A percentile compares a stretch with the other conserved stretches of the same genome.
Evolutionary conservation across 345 rosid species (phyloP).

Genomic region (Salix exigua): DNA sequence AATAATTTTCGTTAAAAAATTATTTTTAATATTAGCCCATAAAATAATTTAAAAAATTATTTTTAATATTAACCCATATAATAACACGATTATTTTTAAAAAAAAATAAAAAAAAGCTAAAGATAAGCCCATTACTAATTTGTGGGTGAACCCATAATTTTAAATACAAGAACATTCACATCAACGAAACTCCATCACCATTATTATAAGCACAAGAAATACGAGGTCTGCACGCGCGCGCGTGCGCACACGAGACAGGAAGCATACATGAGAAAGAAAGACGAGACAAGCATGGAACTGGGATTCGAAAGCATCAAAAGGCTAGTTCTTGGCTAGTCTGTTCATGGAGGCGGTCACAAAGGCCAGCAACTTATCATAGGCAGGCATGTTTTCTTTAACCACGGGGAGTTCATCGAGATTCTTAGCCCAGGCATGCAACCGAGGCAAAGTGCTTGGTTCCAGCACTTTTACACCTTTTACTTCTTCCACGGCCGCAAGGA

Average conservation of each 20-base stretch:
- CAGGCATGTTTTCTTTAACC: conserved; percentile 9
- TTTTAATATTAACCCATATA: too few species aligned
- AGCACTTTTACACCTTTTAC: not conserved
- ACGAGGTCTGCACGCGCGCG: not conserved
- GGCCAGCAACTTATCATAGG: not conserved
- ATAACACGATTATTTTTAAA: too few species aligned
- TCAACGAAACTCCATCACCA: not conserved
- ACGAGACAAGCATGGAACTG: not conserved
- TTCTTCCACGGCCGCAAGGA: not conserved
- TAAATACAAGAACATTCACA: too few species aligned
- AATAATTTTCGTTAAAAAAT: too few species aligned
- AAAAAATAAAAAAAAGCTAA: too few species aligned
- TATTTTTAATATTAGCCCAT: too few species aligned
- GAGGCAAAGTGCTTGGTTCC: conserved; percentile 7
- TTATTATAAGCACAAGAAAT: not conserved
- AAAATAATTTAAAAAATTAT: too few species aligned
- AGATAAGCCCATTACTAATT: too few species aligned
- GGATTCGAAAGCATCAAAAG: not conserved
- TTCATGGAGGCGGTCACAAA: not conserved
- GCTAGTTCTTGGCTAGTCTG: not conserved
- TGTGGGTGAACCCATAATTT: too few species aligned
- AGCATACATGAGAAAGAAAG: not conserved
- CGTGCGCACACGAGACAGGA: not conserved
- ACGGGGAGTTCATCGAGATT: conserved; percentile 8
- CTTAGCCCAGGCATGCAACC: conserved; percentile 8